A percentile compares a stretch with the other conserved stretches of the same genome.
Conservation (phyloP, 2,329 filamentous ascomycete genomes). For the Myrmaecium sp. region DNA sequence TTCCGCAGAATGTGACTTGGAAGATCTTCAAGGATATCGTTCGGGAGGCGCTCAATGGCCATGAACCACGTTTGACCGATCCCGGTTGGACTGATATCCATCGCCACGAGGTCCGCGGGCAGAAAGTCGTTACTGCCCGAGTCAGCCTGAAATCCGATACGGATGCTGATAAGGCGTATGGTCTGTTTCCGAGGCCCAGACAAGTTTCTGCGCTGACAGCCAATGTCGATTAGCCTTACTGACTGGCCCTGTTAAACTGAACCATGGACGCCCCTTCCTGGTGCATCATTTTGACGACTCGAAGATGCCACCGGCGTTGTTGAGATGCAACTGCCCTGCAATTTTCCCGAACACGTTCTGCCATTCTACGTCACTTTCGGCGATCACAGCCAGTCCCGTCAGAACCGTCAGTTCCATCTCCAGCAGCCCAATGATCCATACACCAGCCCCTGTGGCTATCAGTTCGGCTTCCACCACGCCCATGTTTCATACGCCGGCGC, state of each 20-base stretch:
- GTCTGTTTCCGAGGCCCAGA: conserved; percentile 7
- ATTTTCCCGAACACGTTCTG: conserved; percentile 11
- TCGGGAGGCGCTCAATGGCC: too few species aligned
- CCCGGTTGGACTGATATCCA: conserved; percentile 22
- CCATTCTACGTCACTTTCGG: conserved; percentile 15
- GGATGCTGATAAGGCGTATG: conserved; percentile 18
- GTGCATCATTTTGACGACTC: conserved; percentile 7
- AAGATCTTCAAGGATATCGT: conserved; percentile 22
- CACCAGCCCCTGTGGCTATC: neutral
- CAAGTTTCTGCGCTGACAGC: too few species aligned
- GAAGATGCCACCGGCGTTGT: conserved; percentile 10
- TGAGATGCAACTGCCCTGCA: conserved; percentile 18
- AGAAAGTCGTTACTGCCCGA: too few species aligned
- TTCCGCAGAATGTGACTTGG: conserved; percentile 10
- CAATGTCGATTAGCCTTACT: too few species aligned
- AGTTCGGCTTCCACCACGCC: neutral
- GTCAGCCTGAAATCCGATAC: conserved; percentile 13
- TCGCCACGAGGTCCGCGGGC: too few species aligned
- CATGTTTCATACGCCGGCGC: conserved; percentile 1
- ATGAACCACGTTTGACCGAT: too few species aligned
- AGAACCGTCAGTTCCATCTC: conserved; percentile 9
- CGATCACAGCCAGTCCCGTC: conserved; percentile 14
- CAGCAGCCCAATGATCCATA: neutral
- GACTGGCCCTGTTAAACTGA: too few species aligned
- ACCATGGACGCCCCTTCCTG: conserved; percentile 9